A percentile compares a stretch with the other conserved stretches of the same genome.
phyloP scores from a whole-genome alignment of 2,329 filamentous ascomycete species.

The Thielaviopsis populi region DNA sequence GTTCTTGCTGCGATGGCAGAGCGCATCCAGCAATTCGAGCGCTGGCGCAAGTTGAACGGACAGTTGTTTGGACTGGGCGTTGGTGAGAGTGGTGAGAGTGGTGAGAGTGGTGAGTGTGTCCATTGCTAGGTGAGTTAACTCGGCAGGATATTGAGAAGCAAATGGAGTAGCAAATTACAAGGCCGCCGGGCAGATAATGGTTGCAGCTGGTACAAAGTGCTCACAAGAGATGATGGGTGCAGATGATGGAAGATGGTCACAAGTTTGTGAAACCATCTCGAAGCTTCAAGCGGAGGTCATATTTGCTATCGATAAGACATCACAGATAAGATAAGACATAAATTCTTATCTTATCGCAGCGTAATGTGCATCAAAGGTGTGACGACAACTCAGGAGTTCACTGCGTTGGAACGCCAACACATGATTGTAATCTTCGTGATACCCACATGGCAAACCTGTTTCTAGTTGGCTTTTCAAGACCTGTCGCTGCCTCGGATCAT shows the following conservation, averaged over 20 bases:
- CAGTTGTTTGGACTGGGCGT: constrained; percentile 2
- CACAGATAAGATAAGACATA: background rate
- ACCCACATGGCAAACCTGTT: background rate
- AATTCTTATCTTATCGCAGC: background rate
- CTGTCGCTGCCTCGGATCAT: background rate
- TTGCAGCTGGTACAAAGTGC: too few relatives aligned
- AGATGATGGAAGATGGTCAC: too few relatives aligned
- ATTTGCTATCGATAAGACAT: background rate
- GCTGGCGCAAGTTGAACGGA: constrained; percentile 25
- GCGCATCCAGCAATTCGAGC: constrained; percentile 48
- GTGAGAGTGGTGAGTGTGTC: background rate
- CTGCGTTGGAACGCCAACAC: background rate
- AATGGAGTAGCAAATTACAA: background rate
- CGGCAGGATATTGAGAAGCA: background rate
- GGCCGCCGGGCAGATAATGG: background rate
- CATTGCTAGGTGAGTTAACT: background rate
- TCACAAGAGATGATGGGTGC: too few relatives aligned
- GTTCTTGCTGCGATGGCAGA: constrained; percentile 77
- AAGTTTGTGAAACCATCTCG: too few relatives aligned
- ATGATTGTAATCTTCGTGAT: too few relatives aligned
- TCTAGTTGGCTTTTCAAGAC: background rate
- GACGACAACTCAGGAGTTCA: background rate
- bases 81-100: background rate
- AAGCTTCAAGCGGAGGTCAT: background rate
- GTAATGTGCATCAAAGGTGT: background rate